Evolutionary conservation across 2,329 filamentous ascomycete species (phyloP).

Genomic region (Diaporthe capsici): DNA sequence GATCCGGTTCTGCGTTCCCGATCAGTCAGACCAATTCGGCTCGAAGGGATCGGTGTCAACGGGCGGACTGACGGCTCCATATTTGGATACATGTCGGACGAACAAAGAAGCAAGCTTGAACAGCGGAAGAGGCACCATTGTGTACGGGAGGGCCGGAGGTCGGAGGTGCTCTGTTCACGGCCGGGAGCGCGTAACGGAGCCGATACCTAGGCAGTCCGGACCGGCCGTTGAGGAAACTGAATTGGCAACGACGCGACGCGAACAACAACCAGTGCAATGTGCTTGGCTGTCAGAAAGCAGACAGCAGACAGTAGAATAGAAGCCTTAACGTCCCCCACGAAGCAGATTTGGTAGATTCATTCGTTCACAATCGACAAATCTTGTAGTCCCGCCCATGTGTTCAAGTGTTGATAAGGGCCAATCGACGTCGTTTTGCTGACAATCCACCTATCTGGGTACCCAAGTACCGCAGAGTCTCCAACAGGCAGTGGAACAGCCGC

Average conservation of each 20-base stretch:
- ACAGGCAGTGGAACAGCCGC: neutral
- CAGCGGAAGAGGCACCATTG: slow-evolving; percentile 75
- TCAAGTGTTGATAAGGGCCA: slow-evolving; percentile 1
- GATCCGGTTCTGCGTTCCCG: slow-evolving; percentile 70
- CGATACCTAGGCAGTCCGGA: neutral
- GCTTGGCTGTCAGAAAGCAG: neutral
- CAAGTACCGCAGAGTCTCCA: neutral
- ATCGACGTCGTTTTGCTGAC: slow-evolving; percentile 21
- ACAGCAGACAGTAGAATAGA: neutral
- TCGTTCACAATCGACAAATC: neutral
- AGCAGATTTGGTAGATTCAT: neutral
- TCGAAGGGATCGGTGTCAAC: neutral
- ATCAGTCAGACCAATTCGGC: slow-evolving; percentile 25
- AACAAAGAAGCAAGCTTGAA: slow-evolving; percentile 78
- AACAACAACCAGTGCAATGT: neutral
- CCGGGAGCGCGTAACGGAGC: neutral
- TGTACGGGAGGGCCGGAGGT: slow-evolving; percentile 28
- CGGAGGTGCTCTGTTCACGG: slow-evolving; percentile 10
- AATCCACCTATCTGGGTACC: neutral
- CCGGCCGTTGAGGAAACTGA: neutral
- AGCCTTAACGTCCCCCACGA: neutral
- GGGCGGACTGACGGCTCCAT: slow-evolving; percentile 72
- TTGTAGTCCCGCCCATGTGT: slow-evolving; percentile 7
- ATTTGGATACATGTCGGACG: slow-evolving; percentile 76
- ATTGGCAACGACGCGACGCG: neutral